Conservation (phyloP, 768 basidiomycete genomes). For the Boletus reticuloceps region DNA sequence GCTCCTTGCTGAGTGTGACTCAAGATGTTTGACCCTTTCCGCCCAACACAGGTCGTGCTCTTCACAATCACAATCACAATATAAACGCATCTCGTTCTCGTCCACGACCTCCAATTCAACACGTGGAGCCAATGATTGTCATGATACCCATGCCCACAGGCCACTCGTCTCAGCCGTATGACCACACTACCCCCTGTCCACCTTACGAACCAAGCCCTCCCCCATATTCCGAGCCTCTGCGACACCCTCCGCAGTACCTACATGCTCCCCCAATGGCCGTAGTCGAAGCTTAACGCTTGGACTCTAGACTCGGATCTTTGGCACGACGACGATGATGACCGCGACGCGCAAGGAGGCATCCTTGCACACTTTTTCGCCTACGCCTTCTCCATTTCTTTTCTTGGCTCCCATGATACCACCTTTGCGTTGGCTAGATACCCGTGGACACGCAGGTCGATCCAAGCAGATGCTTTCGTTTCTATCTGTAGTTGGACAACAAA, state of each 20-base stretch:
- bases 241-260: background rate
- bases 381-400: background rate
- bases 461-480: no score
- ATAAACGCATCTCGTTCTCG: background rate
- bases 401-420: constrained; percentile 2
- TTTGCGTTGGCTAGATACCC: constrained; percentile 4
- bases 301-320: no score
- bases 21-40: background rate
- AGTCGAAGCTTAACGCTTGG: background rate
- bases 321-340: background rate
- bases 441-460: background rate
- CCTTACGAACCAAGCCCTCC: constrained; percentile 14
- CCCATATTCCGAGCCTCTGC: background rate
- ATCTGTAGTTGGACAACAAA: no score
- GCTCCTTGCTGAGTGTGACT: background rate
- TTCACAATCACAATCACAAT: no score
- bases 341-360: no score
- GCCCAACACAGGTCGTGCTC: background rate
- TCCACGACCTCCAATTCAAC: background rate
- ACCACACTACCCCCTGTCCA: background rate
- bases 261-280: background rate
- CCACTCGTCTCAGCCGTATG: background rate
- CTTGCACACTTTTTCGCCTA: background rate
- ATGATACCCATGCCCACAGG: background rate
- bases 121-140: constrained; percentile 1